phyloP scores from a whole-genome alignment of 1,284 basidiomycete genomes.

The Puccinia coronata region DNA sequence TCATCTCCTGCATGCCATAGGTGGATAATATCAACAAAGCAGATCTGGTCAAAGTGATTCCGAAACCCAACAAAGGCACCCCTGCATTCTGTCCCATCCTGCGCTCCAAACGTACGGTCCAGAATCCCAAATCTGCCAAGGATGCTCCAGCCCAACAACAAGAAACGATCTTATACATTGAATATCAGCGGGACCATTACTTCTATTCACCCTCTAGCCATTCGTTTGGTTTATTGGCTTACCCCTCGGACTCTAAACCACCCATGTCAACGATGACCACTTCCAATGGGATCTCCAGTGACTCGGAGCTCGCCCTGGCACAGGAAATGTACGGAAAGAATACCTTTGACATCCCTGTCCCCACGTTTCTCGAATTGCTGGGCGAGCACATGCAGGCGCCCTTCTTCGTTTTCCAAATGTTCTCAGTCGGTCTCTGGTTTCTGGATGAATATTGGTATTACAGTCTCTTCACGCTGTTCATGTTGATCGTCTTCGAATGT shows the following conservation, averaged over 20 bases:
- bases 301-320: conserved; percentile 54
- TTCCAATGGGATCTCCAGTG: conserved; percentile 62
- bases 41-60: conserved; percentile 78
- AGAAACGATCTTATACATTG: conserved; percentile 76
- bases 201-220: conserved; percentile 68
- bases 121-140: conserved; percentile 13
- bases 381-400: conserved; percentile 88
- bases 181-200: conserved; percentile 94
- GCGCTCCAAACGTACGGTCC: conserved; percentile 49
- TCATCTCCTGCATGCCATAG: conserved; percentile 59
- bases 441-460: conserved; percentile 98
- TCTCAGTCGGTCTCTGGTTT: conserved; percentile 93
- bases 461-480: conserved; percentile 91
- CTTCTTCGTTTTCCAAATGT: conserved; percentile 94
- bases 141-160: conserved; percentile 61
- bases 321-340: conserved; percentile 76
- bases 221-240: conserved; percentile 79
- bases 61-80: conserved; percentile 80
- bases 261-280: conserved; percentile 70
- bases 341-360: conserved; percentile 92
- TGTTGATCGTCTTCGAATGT: conserved; percentile 94
- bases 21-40: conserved; percentile 72
- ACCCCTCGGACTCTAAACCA: conserved; percentile 78
- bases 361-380: conserved; percentile 83
- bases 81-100: conserved; percentile 63